phyloP scores from a whole-genome alignment of 2,329 filamentous ascomycete species.

The Alternaria novae-zelandiae region DNA sequence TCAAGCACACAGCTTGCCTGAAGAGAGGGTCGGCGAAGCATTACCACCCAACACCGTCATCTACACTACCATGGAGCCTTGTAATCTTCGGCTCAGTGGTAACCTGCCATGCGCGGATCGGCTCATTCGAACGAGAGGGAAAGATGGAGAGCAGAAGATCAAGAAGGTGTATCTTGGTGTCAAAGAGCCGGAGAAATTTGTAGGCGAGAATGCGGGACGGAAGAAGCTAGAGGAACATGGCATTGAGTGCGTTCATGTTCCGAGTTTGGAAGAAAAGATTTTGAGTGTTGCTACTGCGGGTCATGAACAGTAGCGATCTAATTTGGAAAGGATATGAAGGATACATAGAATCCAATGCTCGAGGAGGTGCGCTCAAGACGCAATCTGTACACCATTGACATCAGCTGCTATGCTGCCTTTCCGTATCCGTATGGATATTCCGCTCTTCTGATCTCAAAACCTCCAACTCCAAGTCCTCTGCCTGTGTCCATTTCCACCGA shows the following conservation, averaged over 20 bases:
- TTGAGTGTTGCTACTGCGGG: conserved; percentile 82
- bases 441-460: conserved; percentile 81
- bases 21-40: conserved; percentile 61
- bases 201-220: conserved; percentile 79
- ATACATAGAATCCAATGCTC: not conserved
- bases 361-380: too few relatives aligned
- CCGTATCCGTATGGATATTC: conserved; percentile 73
- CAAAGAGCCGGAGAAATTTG: conserved; percentile 87
- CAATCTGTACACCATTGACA: too few relatives aligned
- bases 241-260: conserved; percentile 74
- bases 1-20: conserved; percentile 47
- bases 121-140: conserved; percentile 62
- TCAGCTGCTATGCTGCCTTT: not conserved
- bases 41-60: conserved; percentile 66
- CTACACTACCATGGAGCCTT: conserved; percentile 94
- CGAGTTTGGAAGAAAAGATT: conserved; percentile 81
- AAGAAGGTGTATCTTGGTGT: conserved; percentile 85
- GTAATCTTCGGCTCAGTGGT: conserved; percentile 74
- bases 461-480: conserved; percentile 54
- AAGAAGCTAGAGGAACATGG: conserved; percentile 73
- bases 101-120: conserved; percentile 80
- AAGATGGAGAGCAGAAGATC: conserved; percentile 64
- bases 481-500: not conserved
- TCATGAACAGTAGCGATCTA: conserved; percentile 58
- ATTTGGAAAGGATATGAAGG: not conserved